These are phyloP conservation scores for Amanita subjunquillea DNA, from an alignment of 768 basidiomycete genomes.

Conservation along the genomic window DNA sequence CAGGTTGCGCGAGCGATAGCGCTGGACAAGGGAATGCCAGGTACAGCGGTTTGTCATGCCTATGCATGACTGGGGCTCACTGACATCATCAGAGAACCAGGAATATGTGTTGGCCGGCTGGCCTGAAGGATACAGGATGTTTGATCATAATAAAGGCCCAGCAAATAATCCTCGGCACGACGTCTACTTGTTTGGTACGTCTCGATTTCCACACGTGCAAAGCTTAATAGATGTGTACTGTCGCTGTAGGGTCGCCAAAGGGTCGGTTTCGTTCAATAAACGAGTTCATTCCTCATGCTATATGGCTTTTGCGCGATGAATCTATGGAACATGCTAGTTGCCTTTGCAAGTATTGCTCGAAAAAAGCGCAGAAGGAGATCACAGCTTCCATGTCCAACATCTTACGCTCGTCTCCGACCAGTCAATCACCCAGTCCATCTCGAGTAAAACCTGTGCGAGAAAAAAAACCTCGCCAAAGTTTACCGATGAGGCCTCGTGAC, in stretches of 20 bases:
- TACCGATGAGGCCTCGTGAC: slow-evolving; percentile 6
- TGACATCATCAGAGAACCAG: slow-evolving; percentile 12
- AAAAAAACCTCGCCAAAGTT: slow-evolving; percentile 12
- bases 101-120: slow-evolving; percentile 56
- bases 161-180: slow-evolving; percentile 51
- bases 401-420: slow-evolving; percentile 11
- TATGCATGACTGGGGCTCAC: neutral
- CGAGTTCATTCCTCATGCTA: slow-evolving; percentile 78
- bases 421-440: slow-evolving; percentile 1
- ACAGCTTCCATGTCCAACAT: slow-evolving; percentile 31
- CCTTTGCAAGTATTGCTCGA: slow-evolving; percentile 69
- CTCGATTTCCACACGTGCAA: neutral
- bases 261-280: slow-evolving; percentile 67
- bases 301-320: slow-evolving; percentile 61
- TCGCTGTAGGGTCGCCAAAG: slow-evolving; percentile 33
- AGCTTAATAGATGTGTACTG: neutral
- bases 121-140: slow-evolving; percentile 63
- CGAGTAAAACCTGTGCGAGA: neutral
- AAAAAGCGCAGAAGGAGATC: slow-evolving; percentile 59
- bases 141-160: slow-evolving; percentile 65
- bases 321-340: slow-evolving; percentile 40
- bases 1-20: slow-evolving; percentile 31
- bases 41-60: slow-evolving; percentile 25
- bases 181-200: slow-evolving; percentile 64
- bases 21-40: slow-evolving; percentile 32